Evolutionary conservation across 768 basidiomycete genomes (phyloP).

Genomic region (Trametes coccinea): DNA sequence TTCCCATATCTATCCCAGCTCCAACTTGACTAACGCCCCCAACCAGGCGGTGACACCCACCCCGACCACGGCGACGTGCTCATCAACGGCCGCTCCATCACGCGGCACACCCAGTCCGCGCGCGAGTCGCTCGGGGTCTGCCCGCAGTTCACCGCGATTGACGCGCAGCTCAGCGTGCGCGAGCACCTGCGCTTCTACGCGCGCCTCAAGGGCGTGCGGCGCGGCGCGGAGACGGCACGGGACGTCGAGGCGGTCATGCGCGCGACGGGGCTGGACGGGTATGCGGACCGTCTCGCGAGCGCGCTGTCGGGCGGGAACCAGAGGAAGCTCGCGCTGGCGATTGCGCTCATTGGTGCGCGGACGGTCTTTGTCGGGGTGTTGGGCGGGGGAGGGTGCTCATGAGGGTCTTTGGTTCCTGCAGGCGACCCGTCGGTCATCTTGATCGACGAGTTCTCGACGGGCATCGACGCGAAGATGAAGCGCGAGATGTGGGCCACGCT

Average conservation of each 20-base stretch:
- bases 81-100: slow-evolving; percentile 66
- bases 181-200: slow-evolving; percentile 76
- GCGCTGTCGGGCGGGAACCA: slow-evolving; percentile 81
- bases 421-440: slow-evolving; percentile 77
- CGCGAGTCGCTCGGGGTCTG: slow-evolving; percentile 76
- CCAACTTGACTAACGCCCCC: no score
- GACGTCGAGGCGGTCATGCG: slow-evolving; percentile 60
- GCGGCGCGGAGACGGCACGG: slow-evolving; percentile 47
- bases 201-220: slow-evolving; percentile 66
- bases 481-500: slow-evolving; percentile 81
- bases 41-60: slow-evolving; percentile 61
- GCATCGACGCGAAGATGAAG: slow-evolving; percentile 82
- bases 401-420: slow-evolving; percentile 22
- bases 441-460: slow-evolving; percentile 84
- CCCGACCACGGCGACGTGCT: slow-evolving; percentile 70
- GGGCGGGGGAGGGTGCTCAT: not conserved
- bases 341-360: slow-evolving; percentile 64
- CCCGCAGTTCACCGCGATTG: slow-evolving; percentile 84
- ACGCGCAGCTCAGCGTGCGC: slow-evolving; percentile 72
- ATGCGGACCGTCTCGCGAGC: slow-evolving; percentile 71
- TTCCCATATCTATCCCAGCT: no score
- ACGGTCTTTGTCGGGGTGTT: not conserved
- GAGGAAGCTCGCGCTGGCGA: slow-evolving; percentile 74
- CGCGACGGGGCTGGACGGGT: slow-evolving; percentile 57
- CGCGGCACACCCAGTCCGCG: slow-evolving; percentile 60